These are phyloP conservation scores for Gossypium turneri DNA, from an alignment of 345 rosid genomes.

Conservation along the genomic window DNA sequence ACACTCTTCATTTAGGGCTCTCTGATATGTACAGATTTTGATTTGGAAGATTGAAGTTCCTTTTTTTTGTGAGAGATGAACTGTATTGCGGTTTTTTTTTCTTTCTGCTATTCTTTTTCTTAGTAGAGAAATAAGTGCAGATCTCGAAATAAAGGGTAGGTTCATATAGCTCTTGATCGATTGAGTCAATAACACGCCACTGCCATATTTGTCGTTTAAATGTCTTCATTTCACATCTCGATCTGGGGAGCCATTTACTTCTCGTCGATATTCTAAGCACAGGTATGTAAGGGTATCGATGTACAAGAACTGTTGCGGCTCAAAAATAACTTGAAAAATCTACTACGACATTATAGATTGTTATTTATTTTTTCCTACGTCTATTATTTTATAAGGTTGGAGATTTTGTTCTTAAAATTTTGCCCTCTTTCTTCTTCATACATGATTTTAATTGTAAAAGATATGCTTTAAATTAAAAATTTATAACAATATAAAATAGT, in stretches of 20 bases:
- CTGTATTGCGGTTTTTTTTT: slow-evolving; percentile 34
- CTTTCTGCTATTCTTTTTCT: slow-evolving; percentile 15
- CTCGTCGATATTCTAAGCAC: not conserved
- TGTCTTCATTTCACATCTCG: not conserved
- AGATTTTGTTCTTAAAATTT: not conserved
- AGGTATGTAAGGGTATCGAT: not conserved
- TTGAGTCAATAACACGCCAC: slow-evolving; percentile 14
- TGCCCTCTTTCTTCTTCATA: no score
- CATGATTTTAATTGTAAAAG: not conserved
- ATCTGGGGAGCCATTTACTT: slow-evolving; percentile 5
- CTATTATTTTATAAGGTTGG: not conserved
- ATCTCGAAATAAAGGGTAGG: slow-evolving; percentile 21
- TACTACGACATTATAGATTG: not conserved
- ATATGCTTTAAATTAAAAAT: not conserved
- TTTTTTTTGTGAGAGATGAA: slow-evolving; percentile 25
- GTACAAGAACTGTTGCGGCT: not conserved
- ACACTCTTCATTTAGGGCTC: slow-evolving; percentile 37
- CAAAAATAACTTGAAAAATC: not conserved
- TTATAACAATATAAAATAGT: not conserved
- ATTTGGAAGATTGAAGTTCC: slow-evolving; percentile 20
- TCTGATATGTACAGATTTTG: slow-evolving; percentile 32
- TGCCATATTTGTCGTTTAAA: not conserved
- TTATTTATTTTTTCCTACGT: not conserved
- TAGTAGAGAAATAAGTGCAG: slow-evolving; percentile 23
- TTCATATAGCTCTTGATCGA: slow-evolving; percentile 15